Conservation (phyloP, 257 asterid species). For the Gardenia jasminoides region DNA sequence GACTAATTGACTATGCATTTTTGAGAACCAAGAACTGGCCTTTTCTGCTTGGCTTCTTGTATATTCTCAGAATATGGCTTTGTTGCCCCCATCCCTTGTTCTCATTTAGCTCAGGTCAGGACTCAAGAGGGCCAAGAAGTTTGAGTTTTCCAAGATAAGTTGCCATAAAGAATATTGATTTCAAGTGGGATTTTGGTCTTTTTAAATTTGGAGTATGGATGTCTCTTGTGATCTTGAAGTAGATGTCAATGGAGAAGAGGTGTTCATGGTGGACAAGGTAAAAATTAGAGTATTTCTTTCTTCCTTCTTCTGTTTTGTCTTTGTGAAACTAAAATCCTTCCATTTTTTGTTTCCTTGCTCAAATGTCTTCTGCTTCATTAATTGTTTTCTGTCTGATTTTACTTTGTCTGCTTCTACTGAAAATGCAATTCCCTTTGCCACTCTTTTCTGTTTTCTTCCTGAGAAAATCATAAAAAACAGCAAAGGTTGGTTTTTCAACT, state of each 20-base stretch:
- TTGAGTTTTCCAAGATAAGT: constrained; percentile 16
- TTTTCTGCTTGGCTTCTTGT: constrained; percentile 57
- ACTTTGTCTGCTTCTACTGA: constrained; percentile 8
- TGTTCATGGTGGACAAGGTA: constrained; percentile 76
- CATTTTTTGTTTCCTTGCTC: constrained; percentile 25
- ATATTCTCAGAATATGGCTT: constrained; percentile 43
- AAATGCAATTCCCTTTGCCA: constrained; percentile 1
- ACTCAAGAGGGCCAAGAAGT: constrained; percentile 1
- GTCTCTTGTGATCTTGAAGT: constrained; percentile 63
- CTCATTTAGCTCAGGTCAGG: constrained; percentile 8
- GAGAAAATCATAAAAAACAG: background rate
- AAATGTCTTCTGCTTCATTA: constrained; percentile 7
- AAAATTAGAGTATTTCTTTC: background rate
- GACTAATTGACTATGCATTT: constrained; percentile 37
- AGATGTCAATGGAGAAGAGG: constrained; percentile 88
- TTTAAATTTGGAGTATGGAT: constrained; percentile 49
- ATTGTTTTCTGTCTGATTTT: constrained; percentile 7
- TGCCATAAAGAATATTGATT: constrained; percentile 38
- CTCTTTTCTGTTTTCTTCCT: background rate
- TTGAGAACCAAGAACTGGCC: constrained; percentile 50
- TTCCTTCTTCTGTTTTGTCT: constrained; percentile 22
- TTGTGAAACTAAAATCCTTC: background rate
- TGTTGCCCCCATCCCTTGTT: constrained; percentile 27
- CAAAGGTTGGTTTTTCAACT: background rate
- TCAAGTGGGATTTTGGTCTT: constrained; percentile 35